These are phyloP conservation scores for Ananas comosus DNA, from an alignment of 176 grass and related monocot species.

Conservation along the genomic window DNA sequence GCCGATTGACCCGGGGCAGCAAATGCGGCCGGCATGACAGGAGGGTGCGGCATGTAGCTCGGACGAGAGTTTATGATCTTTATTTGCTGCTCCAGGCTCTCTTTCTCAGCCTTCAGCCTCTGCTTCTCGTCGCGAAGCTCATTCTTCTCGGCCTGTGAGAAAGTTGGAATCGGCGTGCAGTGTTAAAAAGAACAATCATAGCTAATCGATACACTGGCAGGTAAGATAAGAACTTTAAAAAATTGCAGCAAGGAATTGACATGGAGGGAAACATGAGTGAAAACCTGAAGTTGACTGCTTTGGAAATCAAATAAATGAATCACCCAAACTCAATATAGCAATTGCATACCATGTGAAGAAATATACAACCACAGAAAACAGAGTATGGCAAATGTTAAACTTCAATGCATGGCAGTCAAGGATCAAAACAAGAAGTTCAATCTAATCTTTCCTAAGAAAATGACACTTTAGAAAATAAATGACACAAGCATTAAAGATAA, in stretches of 20 bases:
- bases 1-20: constrained; percentile 37
- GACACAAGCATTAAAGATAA: no score
- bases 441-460: neutral
- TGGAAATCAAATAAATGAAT: no score
- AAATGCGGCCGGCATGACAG: constrained; percentile 58
- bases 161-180: neutral
- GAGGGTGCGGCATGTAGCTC: constrained; percentile 40
- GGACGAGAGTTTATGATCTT: constrained; percentile 58
- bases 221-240: no score
- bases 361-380: no score
- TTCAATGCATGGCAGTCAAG: no score
- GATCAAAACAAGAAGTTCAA: neutral
- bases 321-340: no score
- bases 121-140: constrained; percentile 93
- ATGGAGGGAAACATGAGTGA: no score
- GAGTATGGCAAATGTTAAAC: no score
- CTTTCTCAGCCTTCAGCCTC: constrained; percentile 81
- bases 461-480: neutral
- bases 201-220: neutral
- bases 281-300: no score
- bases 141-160: constrained; percentile 82
- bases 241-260: no score
- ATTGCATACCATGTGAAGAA: no score
- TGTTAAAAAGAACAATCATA: neutral
- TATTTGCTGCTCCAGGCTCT: constrained; percentile 80